A percentile compares a stretch with the other conserved stretches of the same genome.
phyloP scores from a whole-genome alignment of 331 rosid genomes.

The Quercus tomentella region DNA sequence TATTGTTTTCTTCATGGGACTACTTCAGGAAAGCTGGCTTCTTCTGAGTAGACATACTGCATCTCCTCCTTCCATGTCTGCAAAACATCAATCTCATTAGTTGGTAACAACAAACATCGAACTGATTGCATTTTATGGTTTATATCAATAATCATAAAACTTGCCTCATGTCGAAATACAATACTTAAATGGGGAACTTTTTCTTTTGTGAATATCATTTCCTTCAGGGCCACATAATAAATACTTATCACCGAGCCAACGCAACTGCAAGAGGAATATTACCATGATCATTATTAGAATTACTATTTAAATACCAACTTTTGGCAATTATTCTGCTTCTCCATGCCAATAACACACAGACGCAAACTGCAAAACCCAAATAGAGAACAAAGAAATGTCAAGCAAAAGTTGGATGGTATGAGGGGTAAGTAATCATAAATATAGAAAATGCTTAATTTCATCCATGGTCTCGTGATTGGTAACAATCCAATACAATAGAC shows the following conservation, averaged over 20 bases:
- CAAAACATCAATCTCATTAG: slow-evolving; percentile 24
- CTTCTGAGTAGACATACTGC: slow-evolving; percentile 48
- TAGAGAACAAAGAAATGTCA: neutral
- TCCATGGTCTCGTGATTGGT: neutral
- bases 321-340: neutral
- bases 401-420: neutral
- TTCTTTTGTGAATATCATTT: slow-evolving; percentile 62
- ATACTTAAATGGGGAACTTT: slow-evolving; percentile 61
- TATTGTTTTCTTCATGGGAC: slow-evolving; percentile 34
- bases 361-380: neutral
- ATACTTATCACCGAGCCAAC: slow-evolving; percentile 71
- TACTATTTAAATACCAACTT: neutral
- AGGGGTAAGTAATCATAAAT: neutral
- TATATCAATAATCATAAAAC: neutral
- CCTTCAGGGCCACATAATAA: slow-evolving; percentile 63
- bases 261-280: slow-evolving; percentile 35
- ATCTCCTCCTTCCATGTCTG: slow-evolving; percentile 88
- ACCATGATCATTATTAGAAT: neutral
- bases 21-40: slow-evolving; percentile 51
- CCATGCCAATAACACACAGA: neutral
- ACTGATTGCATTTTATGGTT: neutral
- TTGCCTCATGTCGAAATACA: slow-evolving; percentile 52
- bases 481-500: no score
- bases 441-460: neutral
- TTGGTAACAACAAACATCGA: neutral